These are phyloP conservation scores for Syzygium aromaticum DNA, from an alignment of 345 rosid species.

Conservation along the genomic window DNA sequence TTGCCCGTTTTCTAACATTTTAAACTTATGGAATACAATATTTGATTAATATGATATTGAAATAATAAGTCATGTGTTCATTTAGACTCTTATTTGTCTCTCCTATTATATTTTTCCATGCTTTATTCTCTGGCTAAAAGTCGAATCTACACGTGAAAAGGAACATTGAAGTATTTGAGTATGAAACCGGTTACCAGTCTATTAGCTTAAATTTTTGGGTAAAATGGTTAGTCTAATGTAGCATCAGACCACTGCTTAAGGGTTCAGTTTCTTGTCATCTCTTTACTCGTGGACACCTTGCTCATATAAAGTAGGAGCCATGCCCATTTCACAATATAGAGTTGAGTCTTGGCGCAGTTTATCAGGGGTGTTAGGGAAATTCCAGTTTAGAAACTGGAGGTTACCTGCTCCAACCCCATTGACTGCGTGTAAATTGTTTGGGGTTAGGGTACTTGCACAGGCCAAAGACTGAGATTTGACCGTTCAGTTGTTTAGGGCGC, in stretches of 20 bases:
- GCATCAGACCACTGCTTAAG: background rate
- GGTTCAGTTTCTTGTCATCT: background rate
- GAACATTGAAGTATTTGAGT: background rate
- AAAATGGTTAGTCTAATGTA: background rate
- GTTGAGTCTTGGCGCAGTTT: background rate
- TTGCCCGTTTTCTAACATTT: background rate
- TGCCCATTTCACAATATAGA: background rate
- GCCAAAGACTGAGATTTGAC: background rate
- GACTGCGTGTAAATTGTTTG: background rate
- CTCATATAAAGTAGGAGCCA: background rate
- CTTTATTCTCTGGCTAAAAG: background rate
- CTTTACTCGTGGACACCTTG: background rate
- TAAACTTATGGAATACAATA: background rate
- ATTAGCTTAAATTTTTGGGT: background rate
- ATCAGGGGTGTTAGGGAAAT: background rate
- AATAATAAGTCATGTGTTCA: background rate
- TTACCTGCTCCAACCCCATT: background rate
- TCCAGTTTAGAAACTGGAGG: background rate
- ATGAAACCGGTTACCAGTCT: background rate
- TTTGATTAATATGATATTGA: background rate
- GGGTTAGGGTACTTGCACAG: background rate
- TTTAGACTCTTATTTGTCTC: background rate
- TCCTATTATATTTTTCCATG: background rate
- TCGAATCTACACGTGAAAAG: accelerated
- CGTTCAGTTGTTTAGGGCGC: accelerated